Conservation (phyloP, 495 filamentous ascomycete genomes). For the Cercophora samala region DNA sequence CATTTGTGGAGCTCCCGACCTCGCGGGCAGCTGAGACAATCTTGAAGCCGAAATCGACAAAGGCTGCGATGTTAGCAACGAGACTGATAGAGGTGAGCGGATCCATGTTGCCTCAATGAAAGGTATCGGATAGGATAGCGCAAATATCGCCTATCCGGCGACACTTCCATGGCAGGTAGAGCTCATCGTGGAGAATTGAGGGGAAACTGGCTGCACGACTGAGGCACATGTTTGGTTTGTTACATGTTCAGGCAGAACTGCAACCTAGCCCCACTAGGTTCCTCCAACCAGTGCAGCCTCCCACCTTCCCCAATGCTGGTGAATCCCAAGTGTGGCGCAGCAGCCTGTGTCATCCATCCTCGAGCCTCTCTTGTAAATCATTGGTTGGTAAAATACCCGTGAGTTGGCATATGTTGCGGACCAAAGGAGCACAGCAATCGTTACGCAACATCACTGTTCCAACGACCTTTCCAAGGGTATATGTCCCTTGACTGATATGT, state of each 20-base stretch:
- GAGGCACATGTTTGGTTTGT: neutral
- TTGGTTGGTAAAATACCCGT: too few relatives aligned
- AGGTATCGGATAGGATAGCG: neutral
- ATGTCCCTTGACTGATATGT: too few relatives aligned
- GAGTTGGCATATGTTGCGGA: too few relatives aligned
- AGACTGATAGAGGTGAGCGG: neutral
- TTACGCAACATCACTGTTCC: too few relatives aligned
- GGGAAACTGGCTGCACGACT: neutral
- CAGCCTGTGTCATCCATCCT: too few relatives aligned
- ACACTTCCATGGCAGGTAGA: neutral
- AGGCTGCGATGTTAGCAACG: neutral
- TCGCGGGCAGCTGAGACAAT: neutral
- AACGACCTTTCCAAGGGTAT: too few relatives aligned
- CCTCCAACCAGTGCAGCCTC: too few relatives aligned
- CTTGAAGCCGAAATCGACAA: neutral
- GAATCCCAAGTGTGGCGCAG: too few relatives aligned
- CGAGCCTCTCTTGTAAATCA: too few relatives aligned
- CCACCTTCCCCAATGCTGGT: too few relatives aligned
- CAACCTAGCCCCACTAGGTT: too few relatives aligned
- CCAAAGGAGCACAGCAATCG: too few relatives aligned
- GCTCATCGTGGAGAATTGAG: neutral
- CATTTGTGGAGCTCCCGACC: neutral
- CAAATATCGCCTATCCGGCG: neutral
- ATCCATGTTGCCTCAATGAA: neutral
- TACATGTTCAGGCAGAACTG: neutral